Percentiles rank a stretch among this genome's conserved stretches.
Conservation (phyloP, 202 grass and related monocot species). For the Musa balbisiana region DNA sequence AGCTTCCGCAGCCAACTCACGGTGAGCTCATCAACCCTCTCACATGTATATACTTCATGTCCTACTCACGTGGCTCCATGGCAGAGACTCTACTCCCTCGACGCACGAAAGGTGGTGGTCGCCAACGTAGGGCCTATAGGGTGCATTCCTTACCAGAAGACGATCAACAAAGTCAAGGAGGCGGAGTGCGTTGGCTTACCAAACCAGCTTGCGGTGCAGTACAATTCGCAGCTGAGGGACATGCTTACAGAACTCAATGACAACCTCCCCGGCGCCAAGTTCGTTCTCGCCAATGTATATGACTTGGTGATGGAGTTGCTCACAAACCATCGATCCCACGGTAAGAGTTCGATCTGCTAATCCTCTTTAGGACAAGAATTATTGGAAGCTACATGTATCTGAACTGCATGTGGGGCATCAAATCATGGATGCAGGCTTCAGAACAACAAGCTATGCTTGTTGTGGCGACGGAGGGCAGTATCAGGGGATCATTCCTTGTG, state of each 20-base stretch:
- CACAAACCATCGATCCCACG: constrained; percentile 46
- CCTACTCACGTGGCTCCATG: background rate
- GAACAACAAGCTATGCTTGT: constrained; percentile 53
- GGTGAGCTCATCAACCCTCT: constrained; percentile 10
- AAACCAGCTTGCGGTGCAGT: constrained; percentile 66
- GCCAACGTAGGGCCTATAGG: constrained; percentile 83
- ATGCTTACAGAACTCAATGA: constrained; percentile 57
- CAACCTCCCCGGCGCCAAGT: constrained; percentile 50
- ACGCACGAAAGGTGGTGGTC: constrained; percentile 75
- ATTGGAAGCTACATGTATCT: background rate
- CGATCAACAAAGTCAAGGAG: constrained; percentile 41
- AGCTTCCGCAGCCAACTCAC: constrained; percentile 66
- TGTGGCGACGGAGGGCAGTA: constrained; percentile 74
- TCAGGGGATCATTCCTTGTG: constrained; percentile 65
- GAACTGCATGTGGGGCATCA: too few species aligned
- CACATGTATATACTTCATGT: background rate
- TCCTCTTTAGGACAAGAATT: background rate
- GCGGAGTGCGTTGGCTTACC: constrained; percentile 74
- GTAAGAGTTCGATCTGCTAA: constrained; percentile 8
- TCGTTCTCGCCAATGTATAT: constrained; percentile 92
- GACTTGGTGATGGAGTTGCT: constrained; percentile 76
- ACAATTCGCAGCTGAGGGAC: constrained; percentile 49
- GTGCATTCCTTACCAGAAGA: constrained; percentile 97
- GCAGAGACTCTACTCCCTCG: constrained; percentile 64
- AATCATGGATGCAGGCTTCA: constrained; percentile 35